Conservation (phyloP, 2,329 filamentous ascomycete genomes). For the Aspergillus uvarum region DNA sequence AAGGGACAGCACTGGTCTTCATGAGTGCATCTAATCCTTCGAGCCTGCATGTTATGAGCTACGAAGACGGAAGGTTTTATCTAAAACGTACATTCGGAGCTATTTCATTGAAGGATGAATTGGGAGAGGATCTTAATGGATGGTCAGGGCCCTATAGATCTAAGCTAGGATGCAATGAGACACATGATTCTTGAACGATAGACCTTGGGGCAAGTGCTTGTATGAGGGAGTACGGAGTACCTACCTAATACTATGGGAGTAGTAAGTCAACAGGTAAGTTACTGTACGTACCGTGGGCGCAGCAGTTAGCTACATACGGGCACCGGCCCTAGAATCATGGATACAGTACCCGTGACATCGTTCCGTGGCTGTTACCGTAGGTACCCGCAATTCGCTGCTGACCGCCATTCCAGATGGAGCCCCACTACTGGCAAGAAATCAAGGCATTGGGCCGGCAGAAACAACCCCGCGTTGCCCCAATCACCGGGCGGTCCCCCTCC, state of each 20-base stretch:
- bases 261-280: no score
- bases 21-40: background rate
- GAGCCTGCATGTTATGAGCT: background rate
- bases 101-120: background rate
- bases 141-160: background rate
- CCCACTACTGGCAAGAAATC: constrained; percentile 13
- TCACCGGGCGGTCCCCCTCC: constrained; percentile 14
- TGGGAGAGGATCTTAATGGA: background rate
- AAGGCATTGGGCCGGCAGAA: constrained; percentile 32
- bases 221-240: no score
- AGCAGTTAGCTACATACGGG: no score
- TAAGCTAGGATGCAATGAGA: background rate
- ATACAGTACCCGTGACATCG: no score
- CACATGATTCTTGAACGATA: background rate
- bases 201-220: no score
- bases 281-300: no score
- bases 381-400: background rate
- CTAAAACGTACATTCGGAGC: background rate
- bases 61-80: background rate
- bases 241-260: no score
- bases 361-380: background rate
- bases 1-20: background rate
- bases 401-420: constrained; percentile 12
- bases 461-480: constrained; percentile 31
- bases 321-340: no score